Evolutionary conservation across 2,329 filamentous ascomycete genomes (phyloP).

Genomic region (Paracamarosporium sp.): DNA sequence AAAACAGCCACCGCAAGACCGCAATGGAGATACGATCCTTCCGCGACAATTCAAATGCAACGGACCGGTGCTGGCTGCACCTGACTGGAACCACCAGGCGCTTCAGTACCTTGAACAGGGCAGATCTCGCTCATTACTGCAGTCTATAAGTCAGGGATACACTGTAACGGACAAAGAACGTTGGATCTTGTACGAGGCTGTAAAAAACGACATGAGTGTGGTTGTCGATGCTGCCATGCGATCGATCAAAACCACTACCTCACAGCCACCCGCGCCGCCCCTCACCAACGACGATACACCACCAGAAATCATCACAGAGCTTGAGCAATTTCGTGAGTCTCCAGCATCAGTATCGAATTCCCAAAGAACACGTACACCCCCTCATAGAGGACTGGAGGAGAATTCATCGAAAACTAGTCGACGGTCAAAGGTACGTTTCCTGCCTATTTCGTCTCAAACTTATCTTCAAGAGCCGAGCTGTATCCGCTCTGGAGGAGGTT

Average conservation of each 20-base stretch:
- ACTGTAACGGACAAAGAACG: conserved; percentile 1
- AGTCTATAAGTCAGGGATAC: conserved; percentile 11
- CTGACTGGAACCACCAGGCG: conserved; percentile 14
- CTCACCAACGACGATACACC: too few relatives aligned
- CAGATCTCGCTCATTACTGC: conserved; percentile 9
- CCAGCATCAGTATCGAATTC: neutral
- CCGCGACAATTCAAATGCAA: neutral
- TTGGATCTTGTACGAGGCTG: neutral
- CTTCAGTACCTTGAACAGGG: conserved; percentile 17
- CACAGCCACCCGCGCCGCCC: neutral
- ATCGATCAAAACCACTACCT: neutral
- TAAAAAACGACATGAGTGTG: neutral
- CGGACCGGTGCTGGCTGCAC: conserved; percentile 1
- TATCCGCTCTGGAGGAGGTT: too few relatives aligned
- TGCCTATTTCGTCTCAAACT: neutral
- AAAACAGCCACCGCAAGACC: neutral
- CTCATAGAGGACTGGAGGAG: neutral
- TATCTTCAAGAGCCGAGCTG: too few relatives aligned
- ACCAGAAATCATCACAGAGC: neutral
- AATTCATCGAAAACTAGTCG: neutral
- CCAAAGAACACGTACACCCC: neutral
- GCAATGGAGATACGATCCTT: neutral
- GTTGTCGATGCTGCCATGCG: conserved; percentile 2
- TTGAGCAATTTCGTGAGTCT: neutral
- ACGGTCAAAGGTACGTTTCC: neutral